Base-by-base conservation (phyloP, 441 rosid species). In the Cnidoscolus chayamansa region DNA sequence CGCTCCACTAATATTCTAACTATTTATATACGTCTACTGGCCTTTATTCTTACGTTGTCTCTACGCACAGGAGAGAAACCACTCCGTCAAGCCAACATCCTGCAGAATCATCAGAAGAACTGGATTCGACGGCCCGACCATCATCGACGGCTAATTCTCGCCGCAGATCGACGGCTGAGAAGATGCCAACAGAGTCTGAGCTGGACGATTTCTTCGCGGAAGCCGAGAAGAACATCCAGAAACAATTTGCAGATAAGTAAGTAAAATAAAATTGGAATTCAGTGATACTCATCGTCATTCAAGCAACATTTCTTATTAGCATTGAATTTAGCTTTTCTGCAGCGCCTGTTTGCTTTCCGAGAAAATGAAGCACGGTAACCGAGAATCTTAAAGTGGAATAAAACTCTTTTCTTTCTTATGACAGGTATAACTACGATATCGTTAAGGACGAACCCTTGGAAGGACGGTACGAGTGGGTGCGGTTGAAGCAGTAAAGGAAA, bases 381-480 rank as follows among this genome's bases (percentile, higher is more conserved):
- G 47, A n/a, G 9, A 61, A 59, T 50, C 17, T 40, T 32, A 32
- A 45, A 35, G 15, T 65, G 57, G 57, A 57, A 73, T 45, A 16
- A 11, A 43, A 55, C 15, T 32, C 25, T 47, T 47, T 11, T 0
- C 45, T 16, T 53, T 40, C 2, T 20, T 17, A 5, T 74, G 49
- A 71, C 81, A 93, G 98, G 91, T 93, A 91, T 62, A 93, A 93
- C 73, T 93, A 83, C 72, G 98, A 93, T 80, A 75, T 88, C 7
- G 84, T 56, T 72, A 83, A 86, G 84, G 97, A 93, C 77, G 81
- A 85, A 79, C 89, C 98, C 35, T 70, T 88, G 81, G 83, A 89
- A 80, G 98, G 98, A 79, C 91, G 92, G 57, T 91, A 84, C 86
- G 83, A 91, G 80, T 93, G 98, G 97, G 73, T 79, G 58, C 82